phyloP scores from a whole-genome alignment of 306 rosid species.

The Rosa multiflora region DNA sequence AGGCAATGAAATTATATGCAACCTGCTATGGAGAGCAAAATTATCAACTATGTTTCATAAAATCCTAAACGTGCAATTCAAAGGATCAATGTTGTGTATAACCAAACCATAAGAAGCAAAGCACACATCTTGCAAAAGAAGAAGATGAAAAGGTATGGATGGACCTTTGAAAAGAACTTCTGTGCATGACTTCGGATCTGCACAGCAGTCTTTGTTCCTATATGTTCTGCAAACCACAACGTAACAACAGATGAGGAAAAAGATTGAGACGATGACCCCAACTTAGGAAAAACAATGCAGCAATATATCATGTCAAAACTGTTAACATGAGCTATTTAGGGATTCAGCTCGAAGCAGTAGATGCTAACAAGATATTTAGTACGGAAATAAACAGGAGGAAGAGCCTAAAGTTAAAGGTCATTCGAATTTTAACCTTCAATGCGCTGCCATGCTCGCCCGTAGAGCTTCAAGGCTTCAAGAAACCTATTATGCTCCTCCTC shows the following conservation, averaged over 20 bases:
- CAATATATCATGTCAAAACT: constrained; percentile 13
- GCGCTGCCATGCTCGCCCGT: constrained; percentile 99
- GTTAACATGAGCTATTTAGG: constrained; percentile 13
- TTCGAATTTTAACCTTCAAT: constrained; percentile 69
- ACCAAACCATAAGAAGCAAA: constrained; percentile 18
- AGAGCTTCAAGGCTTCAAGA: constrained; percentile 87
- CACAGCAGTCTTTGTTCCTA: constrained; percentile 99
- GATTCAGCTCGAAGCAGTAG: constrained; percentile 11
- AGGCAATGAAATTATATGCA: not conserved
- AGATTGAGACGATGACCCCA: constrained; percentile 23
- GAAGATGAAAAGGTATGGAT: constrained; percentile 49
- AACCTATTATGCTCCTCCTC: constrained; percentile 95
- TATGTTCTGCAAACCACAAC: constrained; percentile 71
- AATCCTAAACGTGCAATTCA: constrained; percentile 20
- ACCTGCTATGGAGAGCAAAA: constrained; percentile 9
- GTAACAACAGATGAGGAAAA: constrained; percentile 25
- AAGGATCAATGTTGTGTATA: constrained; percentile 16
- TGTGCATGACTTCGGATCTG: constrained; percentile 99
- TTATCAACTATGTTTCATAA: constrained; percentile 19
- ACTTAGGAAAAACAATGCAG: constrained; percentile 7
- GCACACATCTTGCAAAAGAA: constrained; percentile 16
- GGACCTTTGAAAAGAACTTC: constrained; percentile 97
- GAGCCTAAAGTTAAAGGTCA: not conserved
- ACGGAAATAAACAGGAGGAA: constrained; percentile 23
- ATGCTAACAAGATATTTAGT: constrained; percentile 1